Conservation (phyloP, 306 rosid genomes). For the Oxytropis ochrocephala region DNA sequence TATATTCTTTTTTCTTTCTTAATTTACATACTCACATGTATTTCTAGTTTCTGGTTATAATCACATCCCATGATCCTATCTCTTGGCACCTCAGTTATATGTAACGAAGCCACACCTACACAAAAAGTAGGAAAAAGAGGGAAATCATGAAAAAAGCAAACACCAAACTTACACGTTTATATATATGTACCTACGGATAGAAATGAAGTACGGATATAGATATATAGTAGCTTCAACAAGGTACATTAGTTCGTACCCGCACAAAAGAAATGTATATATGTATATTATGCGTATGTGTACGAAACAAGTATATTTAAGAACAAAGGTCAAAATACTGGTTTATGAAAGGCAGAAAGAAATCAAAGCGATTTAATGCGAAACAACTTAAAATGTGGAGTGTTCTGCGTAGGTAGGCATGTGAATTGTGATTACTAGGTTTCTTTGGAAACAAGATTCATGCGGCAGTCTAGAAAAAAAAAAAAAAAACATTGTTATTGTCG, state of each 20-base stretch:
- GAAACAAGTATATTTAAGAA: neutral
- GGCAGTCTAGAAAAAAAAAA: slow-evolving; percentile 10
- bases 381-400: slow-evolving; percentile 16
- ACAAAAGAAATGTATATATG: neutral
- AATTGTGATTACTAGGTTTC: slow-evolving; percentile 24
- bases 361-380: neutral
- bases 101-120: neutral
- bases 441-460: slow-evolving; percentile 30
- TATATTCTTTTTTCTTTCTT: slow-evolving; percentile 9
- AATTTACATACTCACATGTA: neutral
- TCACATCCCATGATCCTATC: slow-evolving; percentile 9
- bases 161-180: neutral
- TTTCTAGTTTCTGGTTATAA: slow-evolving; percentile 7
- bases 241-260: neutral
- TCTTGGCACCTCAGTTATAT: neutral
- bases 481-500: slow-evolving; percentile 12
- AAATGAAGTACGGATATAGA: neutral
- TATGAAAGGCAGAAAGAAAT: neutral
- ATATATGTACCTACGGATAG: neutral
- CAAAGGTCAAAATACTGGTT: slow-evolving; percentile 9
- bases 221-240: slow-evolving; percentile 21
- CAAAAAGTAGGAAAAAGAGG: neutral
- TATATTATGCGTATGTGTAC: neutral
- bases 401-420: slow-evolving; percentile 14
- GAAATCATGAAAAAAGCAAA: neutral